Base-by-base conservation (phyloP, 345 rosid species). In the Nasturtium officinale region DNA sequence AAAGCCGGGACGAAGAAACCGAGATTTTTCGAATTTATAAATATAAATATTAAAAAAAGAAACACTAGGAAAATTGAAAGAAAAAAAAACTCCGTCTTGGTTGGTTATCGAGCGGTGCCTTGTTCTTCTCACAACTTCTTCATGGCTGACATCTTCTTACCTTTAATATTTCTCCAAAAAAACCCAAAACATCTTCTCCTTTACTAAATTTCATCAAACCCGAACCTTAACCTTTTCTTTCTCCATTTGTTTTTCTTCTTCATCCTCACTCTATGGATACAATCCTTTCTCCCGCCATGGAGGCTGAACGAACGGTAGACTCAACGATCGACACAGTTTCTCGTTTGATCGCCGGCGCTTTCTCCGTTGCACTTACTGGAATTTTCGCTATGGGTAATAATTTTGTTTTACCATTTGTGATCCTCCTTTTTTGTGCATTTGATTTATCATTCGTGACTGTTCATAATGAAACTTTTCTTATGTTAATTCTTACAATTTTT, bases 301-400 rank as follows among this genome's bases (percentile, higher is more conserved):
- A 71, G 33, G 71, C 78, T 46, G 78, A 78, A 56, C 48, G 26
- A 63, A 77, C 72, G 62, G 51, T 75, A 58, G 72, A 61, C 23
- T 51, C 79, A 53, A 75, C 79, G 43, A 62, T 80, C 72, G 82
- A 79, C 46, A 43, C 66, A 33, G 76, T 83, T 9, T 90, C 85
- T 60, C 76, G 85, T 17, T 66, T 85, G 52, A 63, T 83, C 23
- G 35, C 87, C 69, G 85, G 85, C 17, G 90, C 81, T 59, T 68
- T 88, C 54, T 84, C 89, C 38, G 87, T 89, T 0, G 84, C 90
- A 66, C 86, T 88, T 23, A 82, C 89, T 1, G 91, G 94, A 3
- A 61, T 88, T 68, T 84, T 90, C 56, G 95, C 90, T 51, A 73
- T 88, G 45, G 87, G 96, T 90, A 48, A 57, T 23, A 1, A 1